Base-by-base conservation (phyloP, 176 grass and related monocot genomes). In the Oryza nivara region DNA sequence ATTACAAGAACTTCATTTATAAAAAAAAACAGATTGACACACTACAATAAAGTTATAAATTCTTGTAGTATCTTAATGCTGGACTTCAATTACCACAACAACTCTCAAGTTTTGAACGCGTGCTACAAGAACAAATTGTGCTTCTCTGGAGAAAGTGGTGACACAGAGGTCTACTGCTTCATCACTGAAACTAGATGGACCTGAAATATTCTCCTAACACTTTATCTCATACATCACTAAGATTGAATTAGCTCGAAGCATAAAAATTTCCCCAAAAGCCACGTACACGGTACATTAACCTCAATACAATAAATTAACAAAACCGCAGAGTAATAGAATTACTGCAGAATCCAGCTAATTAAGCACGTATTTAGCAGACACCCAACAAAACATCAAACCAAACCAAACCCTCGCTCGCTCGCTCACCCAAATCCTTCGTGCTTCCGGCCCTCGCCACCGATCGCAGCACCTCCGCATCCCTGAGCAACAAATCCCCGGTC, bases 381-480 rank as follows among this genome's bases (percentile, higher is more conserved):
- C 17, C 14, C 68, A 10, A 73, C 9, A 72, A 52, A 43, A 72
- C 1, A 67, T 16, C 22, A 81, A 58, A 45, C 81, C 78, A 92
- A 92, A 56, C 54, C 81, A 84, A 92, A 94, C 70, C 83, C 76
- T 72, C 47, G 44, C 72, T 43, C 7, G 40, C 40, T 41, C 40
- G 40, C 88, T 74, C 82, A 95, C 96, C 96, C 78, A 98, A 68
- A 89, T 98, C 96, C 89, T 96, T 98, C 90, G 92, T 83, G 84
- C 94, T 90, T 40, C 86, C 75, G 15, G 94, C 92, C 82, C 84
- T 95, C 36, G 81, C 92, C 74, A 98, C 91, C 35, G 93, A 98
- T 46, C 85, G 83, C 51, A 98, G 93, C 44, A 91, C 65, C 68
- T 95, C 91, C 19, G 93, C 96, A 45, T 98, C 96, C 74, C 96